Base-by-base conservation (phyloP, 2,329 filamentous ascomycete species). In the Colletotrichum kahawae region DNA sequence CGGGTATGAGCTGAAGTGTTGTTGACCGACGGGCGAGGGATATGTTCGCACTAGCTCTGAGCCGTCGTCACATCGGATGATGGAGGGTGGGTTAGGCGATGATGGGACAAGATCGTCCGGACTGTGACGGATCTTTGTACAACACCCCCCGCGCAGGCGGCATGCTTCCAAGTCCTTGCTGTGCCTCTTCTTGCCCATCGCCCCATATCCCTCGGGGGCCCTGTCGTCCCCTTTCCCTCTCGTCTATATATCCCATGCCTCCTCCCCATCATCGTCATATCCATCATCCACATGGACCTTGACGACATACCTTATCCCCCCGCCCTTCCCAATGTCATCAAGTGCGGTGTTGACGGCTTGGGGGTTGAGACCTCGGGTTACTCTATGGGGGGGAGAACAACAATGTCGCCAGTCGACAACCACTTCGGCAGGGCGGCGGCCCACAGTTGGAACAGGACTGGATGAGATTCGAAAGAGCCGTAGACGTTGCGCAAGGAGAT, bases 41-140 rank as follows among this genome's bases (percentile, higher is more conserved):
- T 60, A 63, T 67, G 38, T 43, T 60, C 57, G 18, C 51, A 66
- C 64, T 75, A 51, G 70, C 34, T 43, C n/a, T 68, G 63, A 34
- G 34, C 48, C 36, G 43, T 68, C 34, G 70, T 75, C 64, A 57
- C 57, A 64, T 72, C 57, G 64, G 63, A 73, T 29, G 34, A 16
- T 56, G 63, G 34, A 48, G 66, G 64, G 38, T 54, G 29, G 38
- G 56, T 73, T 75, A 59, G 63, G 43, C 64, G 57, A 73, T 64
- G 70, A 73, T 43, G 73, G 64, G 69, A 64, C 64, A 73, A 75
- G 73, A 75, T 75, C 73, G 69, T 72, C 73, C 73, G 69, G 70
- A 64, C 24, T 33, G 43, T 64, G 69, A 60, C 57, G 73, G 70
- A 68, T 73, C 73, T 73, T 59, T 67, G 69, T 73, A 64, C 73